These are phyloP conservation scores for Astragalus membranaceus DNA, from an alignment of 306 rosid genomes.

Conservation along the genomic window DNA sequence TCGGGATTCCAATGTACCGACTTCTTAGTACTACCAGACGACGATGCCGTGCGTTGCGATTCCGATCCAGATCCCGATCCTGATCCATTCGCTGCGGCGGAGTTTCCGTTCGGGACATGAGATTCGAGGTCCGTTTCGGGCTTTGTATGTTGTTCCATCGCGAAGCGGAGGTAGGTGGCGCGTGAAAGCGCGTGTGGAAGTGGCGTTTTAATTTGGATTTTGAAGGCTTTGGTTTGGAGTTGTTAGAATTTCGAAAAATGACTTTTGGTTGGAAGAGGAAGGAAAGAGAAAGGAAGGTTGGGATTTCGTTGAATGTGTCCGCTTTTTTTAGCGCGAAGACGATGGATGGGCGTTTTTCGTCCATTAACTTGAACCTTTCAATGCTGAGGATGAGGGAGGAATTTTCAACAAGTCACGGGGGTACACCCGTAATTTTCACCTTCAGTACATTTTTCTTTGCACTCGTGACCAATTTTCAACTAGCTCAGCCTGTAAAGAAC, in stretches of 20 bases:
- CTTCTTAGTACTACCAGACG: conserved; percentile 46
- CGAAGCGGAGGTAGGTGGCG: not conserved
- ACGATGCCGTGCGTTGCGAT: conserved; percentile 15
- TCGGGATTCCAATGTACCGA: conserved; percentile 86
- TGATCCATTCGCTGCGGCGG: conserved; percentile 31
- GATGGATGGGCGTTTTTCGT: conserved; percentile 4
- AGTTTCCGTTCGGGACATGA: conserved; percentile 22
- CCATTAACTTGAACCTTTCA: not conserved
- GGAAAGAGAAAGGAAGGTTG: not conserved
- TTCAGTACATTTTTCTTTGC: not conserved
- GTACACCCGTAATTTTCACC: not conserved
- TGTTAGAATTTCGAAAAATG: not conserved
- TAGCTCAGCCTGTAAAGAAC: no score
- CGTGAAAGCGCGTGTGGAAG: not conserved
- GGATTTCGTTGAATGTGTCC: not conserved
- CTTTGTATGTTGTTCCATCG: conserved; percentile 43
- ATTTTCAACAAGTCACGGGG: not conserved
- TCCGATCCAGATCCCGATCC: conserved; percentile 21
- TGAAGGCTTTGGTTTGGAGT: not conserved
- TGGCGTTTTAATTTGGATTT: not conserved
- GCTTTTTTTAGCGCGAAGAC: conserved; percentile 30
- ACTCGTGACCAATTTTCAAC: no score
- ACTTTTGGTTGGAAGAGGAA: not conserved
- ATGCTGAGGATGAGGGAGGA: not conserved
- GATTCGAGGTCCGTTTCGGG: conserved; percentile 22